Evolutionary conservation across 768 basidiomycete genomes (phyloP).

Genomic region (Cubamyces sp.): DNA sequence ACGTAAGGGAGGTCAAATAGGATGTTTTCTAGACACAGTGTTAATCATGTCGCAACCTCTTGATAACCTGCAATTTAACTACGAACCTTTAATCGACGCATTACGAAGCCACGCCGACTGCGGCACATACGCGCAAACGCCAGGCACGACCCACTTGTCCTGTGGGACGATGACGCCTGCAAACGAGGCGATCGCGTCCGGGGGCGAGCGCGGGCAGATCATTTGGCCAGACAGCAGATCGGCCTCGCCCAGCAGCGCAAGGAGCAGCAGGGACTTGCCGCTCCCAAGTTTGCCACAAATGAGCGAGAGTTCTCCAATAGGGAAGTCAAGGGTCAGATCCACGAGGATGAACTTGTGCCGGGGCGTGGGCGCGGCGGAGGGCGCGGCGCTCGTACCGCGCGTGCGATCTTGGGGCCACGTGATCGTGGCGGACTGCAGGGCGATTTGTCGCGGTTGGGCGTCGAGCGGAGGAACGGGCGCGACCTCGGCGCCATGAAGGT

Average conservation of each 20-base stretch:
- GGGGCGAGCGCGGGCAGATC: slow-evolving; percentile 82
- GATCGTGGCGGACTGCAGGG: slow-evolving; percentile 83
- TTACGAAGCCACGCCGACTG: slow-evolving; percentile 77
- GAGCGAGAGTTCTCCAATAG: slow-evolving; percentile 75
- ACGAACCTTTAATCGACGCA: slow-evolving; percentile 59
- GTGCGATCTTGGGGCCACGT: slow-evolving; percentile 87
- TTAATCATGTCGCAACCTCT: background rate
- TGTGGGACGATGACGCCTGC: slow-evolving; percentile 43
- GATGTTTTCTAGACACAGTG: slow-evolving; percentile 58
- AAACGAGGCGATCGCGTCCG: slow-evolving; percentile 72
- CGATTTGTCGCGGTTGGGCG: slow-evolving; percentile 61
- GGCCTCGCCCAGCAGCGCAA: slow-evolving; percentile 86
- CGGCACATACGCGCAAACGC: slow-evolving; percentile 87
- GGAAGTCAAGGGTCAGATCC: slow-evolving; percentile 81
- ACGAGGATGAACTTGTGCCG: slow-evolving; percentile 77
- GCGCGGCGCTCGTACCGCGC: slow-evolving; percentile 46
- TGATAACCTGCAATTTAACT: background rate
- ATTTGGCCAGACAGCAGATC: slow-evolving; percentile 84
- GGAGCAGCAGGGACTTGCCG: slow-evolving; percentile 85
- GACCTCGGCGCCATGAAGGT: slow-evolving; percentile 78
- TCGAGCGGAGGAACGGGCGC: slow-evolving; percentile 58
- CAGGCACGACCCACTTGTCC: slow-evolving; percentile 77
- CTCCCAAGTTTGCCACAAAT: slow-evolving; percentile 90
- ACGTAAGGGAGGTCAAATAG: slow-evolving; percentile 79
- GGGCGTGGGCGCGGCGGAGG: slow-evolving; percentile 72